Conservation (phyloP, 2,329 filamentous ascomycete genomes). For the Epichloe glyceriae region DNA sequence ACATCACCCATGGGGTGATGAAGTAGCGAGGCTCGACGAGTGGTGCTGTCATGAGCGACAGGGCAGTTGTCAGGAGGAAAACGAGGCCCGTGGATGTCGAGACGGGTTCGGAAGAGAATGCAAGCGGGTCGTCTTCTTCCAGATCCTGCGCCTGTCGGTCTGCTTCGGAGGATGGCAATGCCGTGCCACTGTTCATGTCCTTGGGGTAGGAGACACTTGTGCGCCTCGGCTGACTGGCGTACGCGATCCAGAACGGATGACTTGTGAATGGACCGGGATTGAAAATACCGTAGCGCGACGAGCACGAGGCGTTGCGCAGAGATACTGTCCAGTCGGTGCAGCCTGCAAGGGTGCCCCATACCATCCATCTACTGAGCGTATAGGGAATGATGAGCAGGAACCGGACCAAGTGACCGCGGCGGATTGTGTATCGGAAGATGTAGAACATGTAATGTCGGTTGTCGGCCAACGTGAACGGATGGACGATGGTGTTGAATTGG, state of each 20-base stretch:
- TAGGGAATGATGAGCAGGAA: slow-evolving; percentile 61
- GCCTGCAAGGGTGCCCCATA: slow-evolving; percentile 49
- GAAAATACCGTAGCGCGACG: background rate
- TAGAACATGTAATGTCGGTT: slow-evolving; percentile 98
- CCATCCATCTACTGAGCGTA: slow-evolving; percentile 53
- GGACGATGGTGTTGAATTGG: slow-evolving; percentile 79
- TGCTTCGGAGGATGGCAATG: background rate
- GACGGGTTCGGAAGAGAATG: slow-evolving; percentile 18
- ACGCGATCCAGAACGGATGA: slow-evolving; percentile 15
- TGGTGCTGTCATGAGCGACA: slow-evolving; percentile 77
- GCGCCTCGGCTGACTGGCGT: slow-evolving; percentile 3
- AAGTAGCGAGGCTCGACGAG: slow-evolving; percentile 94
- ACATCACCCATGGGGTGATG: slow-evolving; percentile 89
- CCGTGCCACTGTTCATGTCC: background rate
- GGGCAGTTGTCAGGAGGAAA: slow-evolving; percentile 53
- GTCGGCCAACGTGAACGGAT: slow-evolving; percentile 91
- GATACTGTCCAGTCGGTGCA: slow-evolving; percentile 13
- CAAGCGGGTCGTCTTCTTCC: slow-evolving; percentile 14
- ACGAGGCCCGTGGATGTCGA: slow-evolving; percentile 40
- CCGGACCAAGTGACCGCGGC: slow-evolving; percentile 47
- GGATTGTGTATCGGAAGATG: slow-evolving; percentile 73
- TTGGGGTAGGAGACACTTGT: slow-evolving; percentile 7
- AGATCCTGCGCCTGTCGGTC: slow-evolving; percentile 7
- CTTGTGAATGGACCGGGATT: slow-evolving; percentile 13
- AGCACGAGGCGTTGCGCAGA: slow-evolving; percentile 1